These are phyloP conservation scores for Ceratocystiopsis sp. DNA, from an alignment of 2,329 filamentous ascomycete species.

Conservation along the genomic window DNA sequence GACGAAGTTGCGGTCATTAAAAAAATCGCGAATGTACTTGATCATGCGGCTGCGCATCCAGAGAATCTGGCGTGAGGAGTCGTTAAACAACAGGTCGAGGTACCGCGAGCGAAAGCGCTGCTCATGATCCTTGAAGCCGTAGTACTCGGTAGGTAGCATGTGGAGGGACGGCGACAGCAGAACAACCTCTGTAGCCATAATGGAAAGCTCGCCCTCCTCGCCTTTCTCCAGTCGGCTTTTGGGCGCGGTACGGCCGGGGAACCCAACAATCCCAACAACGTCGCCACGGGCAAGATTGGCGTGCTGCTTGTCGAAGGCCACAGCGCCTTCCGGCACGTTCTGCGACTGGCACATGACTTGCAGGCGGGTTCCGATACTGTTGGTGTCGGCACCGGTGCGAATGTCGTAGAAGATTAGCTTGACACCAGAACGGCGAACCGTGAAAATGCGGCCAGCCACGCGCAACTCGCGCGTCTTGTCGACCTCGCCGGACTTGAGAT, in stretches of 20 bases:
- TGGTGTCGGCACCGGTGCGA: conserved; percentile 34
- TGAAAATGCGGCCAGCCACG: conserved; percentile 77
- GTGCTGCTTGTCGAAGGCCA: conserved; percentile 68
- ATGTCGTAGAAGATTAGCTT: conserved; percentile 91
- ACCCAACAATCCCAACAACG: conserved; percentile 76
- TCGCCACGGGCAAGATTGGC: conserved; percentile 80
- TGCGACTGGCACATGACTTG: conserved; percentile 90
- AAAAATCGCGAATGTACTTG: conserved; percentile 73
- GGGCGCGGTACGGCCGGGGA: conserved; percentile 69
- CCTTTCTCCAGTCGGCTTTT: conserved; percentile 70
- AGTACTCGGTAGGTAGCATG: conserved; percentile 76
- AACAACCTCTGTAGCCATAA: conserved; percentile 75
- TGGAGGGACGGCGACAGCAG: conserved; percentile 85
- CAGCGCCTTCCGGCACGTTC: conserved; percentile 47
- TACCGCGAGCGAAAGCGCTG: conserved; percentile 86
- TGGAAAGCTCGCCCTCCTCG: conserved; percentile 78
- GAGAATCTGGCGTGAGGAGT: conserved; percentile 66
- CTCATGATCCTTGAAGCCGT: conserved; percentile 90
- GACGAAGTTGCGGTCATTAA: conserved; percentile 74
- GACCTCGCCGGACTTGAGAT: conserved; percentile 77
- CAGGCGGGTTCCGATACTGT: conserved; percentile 53
- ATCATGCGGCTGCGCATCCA: conserved; percentile 76
- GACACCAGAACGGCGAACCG: conserved; percentile 62
- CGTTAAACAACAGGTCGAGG: conserved; percentile 94
- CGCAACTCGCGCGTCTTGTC: conserved; percentile 58